phyloP scores from a whole-genome alignment of 495 filamentous ascomycete genomes.

The Lineolata rhizophorae region DNA sequence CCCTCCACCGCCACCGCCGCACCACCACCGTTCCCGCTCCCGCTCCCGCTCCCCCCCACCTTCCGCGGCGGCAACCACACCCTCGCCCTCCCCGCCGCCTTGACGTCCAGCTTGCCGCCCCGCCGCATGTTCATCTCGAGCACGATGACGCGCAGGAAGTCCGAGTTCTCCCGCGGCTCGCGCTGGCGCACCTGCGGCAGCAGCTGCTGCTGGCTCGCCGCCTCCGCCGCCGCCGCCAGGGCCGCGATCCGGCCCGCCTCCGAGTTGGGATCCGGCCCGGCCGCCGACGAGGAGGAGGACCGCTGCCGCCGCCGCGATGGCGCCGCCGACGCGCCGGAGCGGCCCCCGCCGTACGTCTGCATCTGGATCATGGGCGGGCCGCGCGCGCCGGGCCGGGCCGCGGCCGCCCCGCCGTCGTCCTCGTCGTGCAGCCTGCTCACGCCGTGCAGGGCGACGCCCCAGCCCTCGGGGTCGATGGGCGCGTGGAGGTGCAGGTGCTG shows the following conservation, averaged over 20 bases:
- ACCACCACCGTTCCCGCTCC: constrained; percentile 21
- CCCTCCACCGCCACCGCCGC: constrained; percentile 67
- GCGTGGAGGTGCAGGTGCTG: background rate
- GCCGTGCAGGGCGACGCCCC: constrained; percentile 7
- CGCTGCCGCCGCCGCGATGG: background rate
- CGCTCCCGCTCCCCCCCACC: constrained; percentile 2
- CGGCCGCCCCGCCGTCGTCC: background rate
- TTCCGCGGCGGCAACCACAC: constrained; percentile 78
- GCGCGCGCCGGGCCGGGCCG: background rate
- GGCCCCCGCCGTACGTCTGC: constrained; percentile 15
- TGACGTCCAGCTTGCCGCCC: constrained; percentile 70
- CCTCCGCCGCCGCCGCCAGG: no score
- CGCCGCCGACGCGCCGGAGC: no score
- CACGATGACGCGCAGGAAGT: constrained; percentile 86
- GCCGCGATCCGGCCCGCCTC: constrained; percentile 14
- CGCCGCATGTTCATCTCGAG: constrained; percentile 96
- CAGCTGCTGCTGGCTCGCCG: constrained; percentile 10
- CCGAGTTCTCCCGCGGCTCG: constrained; percentile 77
- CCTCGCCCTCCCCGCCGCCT: constrained; percentile 57
- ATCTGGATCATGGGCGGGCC: constrained; percentile 18
- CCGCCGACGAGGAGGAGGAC: background rate
- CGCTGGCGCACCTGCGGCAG: constrained; percentile 55
- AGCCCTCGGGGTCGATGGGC: constrained; percentile 4
- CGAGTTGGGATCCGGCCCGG: constrained; percentile 7
- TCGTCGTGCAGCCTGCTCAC: constrained; percentile 2